Percentiles rank a stretch among this genome's conserved stretches.
phyloP scores from a whole-genome alignment of 2,329 filamentous ascomycete species.

The Aspergillus phoenicis region DNA sequence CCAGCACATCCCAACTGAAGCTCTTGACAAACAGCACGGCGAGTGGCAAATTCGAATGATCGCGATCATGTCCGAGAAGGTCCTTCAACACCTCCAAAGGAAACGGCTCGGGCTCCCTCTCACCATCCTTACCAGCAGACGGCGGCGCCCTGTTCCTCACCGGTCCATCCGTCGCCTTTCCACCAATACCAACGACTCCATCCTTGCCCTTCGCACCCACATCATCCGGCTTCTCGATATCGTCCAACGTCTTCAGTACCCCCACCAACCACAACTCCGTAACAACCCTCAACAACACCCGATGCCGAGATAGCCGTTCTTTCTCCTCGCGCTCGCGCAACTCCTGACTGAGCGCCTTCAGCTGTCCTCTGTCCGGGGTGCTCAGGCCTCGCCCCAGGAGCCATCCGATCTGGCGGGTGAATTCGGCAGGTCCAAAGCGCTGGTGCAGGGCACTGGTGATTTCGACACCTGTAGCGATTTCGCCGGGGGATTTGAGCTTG shows the following conservation, averaged over 20 bases:
- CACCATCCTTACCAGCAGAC: constrained; percentile 59
- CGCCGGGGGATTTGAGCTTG: constrained; percentile 86
- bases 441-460: constrained; percentile 95
- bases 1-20: constrained; percentile 93
- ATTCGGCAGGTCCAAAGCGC: constrained; percentile 85
- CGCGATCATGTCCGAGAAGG: constrained; percentile 86
- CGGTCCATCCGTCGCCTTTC: constrained; percentile 56
- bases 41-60: constrained; percentile 86
- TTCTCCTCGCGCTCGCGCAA: constrained; percentile 94
- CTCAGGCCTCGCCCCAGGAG: constrained; percentile 86
- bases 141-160: constrained; percentile 64
- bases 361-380: constrained; percentile 79
- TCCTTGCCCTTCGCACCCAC: constrained; percentile 59
- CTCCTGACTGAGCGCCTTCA: constrained; percentile 79
- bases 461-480: constrained; percentile 88
- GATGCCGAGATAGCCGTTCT: constrained; percentile 82
- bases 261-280: constrained; percentile 96
- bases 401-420: constrained; percentile 91
- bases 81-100: constrained; percentile 98
- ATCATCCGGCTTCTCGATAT: constrained; percentile 67
- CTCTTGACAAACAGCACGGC: constrained; percentile 95
- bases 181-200: constrained; percentile 38
- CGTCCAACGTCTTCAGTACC: constrained; percentile 77
- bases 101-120: constrained; percentile 80
- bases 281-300: constrained; percentile 82